Evolutionary conservation across 805 yeast species (phyloP), one percentile per base, ranked within the genome.

Genomic region (Cyberlindnera mrakii): DNA sequence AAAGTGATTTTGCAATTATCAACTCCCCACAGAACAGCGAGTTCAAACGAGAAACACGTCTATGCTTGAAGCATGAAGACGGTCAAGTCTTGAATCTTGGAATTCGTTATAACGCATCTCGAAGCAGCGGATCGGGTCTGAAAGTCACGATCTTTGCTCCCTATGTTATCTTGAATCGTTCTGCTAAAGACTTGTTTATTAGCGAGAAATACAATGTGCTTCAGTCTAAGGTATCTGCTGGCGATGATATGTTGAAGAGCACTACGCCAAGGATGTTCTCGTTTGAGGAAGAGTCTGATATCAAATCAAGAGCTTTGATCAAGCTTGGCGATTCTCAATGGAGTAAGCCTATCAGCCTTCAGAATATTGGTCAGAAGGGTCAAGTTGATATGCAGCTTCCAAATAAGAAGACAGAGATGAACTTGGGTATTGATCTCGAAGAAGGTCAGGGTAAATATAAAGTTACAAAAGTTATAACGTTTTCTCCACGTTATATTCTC

Each of bases 381-480:
- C 96, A 80, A 43, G 66, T 75, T 3, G 63, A 65, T 3, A 60
- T 80, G 42, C 75, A 75, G 31, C 52, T 78, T 1, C 65, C 70
- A 33, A 75, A 74, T 11, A 74, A 62, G 60, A 60, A 78, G 61
- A 54, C 59, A 58, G 96, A 89, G 54, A 77, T 79, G 47, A 80
- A 84, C 55, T 65, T 90, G 11, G 98, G 98, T 13, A 63, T 90
- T 23, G 70, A 76, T 25, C 77, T 87, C 11, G 62, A 74, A 0
- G 97, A 89, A 52, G 99, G 98, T 16, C 80, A 78, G 48, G 98
- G 97, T 3, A 80, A 80, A 46, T 91, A 85, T 60, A 74, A 78
- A 42, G 59, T 85, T 47, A 76, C 95, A 0, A 88, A 87, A 55
- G 80, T 90, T 29, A 78, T 93, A 3, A 79, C 85, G 1, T 64